These are phyloP conservation scores for Claviceps sp. DNA, from an alignment of 2,329 filamentous ascomycete genomes.

Conservation along the genomic window DNA sequence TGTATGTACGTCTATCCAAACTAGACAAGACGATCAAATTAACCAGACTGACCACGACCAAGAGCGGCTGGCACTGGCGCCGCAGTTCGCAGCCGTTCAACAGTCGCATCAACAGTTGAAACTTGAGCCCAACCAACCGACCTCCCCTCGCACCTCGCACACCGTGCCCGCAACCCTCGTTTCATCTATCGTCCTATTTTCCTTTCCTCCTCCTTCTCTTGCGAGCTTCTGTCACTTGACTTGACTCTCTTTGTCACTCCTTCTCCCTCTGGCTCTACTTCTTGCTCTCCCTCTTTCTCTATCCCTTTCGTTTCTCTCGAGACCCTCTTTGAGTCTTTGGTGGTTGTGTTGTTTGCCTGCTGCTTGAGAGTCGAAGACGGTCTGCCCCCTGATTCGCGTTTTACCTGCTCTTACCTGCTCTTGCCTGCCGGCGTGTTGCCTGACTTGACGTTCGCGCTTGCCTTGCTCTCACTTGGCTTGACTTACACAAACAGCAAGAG, in stretches of 20 bases:
- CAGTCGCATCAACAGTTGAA: neutral
- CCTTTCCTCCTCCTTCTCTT: neutral
- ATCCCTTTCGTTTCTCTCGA: neutral
- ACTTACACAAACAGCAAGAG: conserved; percentile 1
- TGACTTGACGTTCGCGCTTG: neutral
- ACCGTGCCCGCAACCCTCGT: neutral
- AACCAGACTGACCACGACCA: neutral
- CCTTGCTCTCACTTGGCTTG: neutral
- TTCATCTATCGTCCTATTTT: neutral
- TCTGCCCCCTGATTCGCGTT: neutral
- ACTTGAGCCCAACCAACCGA: neutral
- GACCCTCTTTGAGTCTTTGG: neutral
- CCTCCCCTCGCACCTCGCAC: neutral
- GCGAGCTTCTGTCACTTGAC: neutral
- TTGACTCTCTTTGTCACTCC: too few species aligned
- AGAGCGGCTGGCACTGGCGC: neutral
- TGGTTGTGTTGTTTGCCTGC: neutral
- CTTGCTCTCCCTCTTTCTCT: neutral
- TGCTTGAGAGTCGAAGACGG: neutral
- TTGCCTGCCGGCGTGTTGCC: neutral
- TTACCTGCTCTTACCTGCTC: neutral
- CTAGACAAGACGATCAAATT: neutral
- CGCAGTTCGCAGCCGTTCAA: neutral
- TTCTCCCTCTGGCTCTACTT: neutral
- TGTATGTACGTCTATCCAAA: neutral